Evolutionary conservation across 306 rosid species (phyloP).

Genomic region (Biancaea sappan): DNA sequence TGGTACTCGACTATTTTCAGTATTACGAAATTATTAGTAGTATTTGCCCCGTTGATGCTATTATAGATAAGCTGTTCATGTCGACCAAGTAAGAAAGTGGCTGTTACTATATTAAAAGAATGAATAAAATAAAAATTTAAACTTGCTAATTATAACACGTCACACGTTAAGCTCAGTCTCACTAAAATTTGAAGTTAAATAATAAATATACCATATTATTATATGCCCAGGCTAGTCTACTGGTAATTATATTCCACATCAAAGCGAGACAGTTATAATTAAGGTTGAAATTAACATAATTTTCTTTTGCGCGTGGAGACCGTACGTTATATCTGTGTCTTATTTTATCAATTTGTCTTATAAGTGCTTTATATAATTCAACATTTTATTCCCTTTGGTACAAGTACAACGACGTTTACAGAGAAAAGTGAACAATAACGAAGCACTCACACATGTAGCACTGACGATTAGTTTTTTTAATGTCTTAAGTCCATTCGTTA

Average conservation of each 20-base stretch:
- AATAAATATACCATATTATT: not conserved
- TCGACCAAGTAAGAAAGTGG: too few relatives aligned
- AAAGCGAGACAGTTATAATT: not conserved
- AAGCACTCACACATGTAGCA: not conserved
- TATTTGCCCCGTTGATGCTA: too few relatives aligned
- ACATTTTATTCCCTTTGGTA: not conserved
- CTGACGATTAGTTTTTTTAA: too few relatives aligned
- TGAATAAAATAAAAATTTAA: too few relatives aligned
- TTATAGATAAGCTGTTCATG: too few relatives aligned
- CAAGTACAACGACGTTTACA: not conserved
- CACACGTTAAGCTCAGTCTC: not conserved
- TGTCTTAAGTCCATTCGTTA: too few relatives aligned
- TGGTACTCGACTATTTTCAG: too few relatives aligned
- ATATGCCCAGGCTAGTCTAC: not conserved
- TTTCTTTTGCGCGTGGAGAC: not conserved
- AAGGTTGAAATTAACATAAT: not conserved
- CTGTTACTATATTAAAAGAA: too few relatives aligned
- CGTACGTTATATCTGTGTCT: not conserved
- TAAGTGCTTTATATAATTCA: not conserved
- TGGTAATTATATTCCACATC: not conserved
- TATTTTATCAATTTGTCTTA: not conserved
- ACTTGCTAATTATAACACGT: not conserved
- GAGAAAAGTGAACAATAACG: too few relatives aligned
- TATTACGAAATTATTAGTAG: too few relatives aligned
- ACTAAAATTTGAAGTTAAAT: not conserved